Evolutionary conservation across 257 asterid genomes (phyloP), one percentile per base, ranked within the genome.

Genomic region (Capsicum pubescens): DNA sequence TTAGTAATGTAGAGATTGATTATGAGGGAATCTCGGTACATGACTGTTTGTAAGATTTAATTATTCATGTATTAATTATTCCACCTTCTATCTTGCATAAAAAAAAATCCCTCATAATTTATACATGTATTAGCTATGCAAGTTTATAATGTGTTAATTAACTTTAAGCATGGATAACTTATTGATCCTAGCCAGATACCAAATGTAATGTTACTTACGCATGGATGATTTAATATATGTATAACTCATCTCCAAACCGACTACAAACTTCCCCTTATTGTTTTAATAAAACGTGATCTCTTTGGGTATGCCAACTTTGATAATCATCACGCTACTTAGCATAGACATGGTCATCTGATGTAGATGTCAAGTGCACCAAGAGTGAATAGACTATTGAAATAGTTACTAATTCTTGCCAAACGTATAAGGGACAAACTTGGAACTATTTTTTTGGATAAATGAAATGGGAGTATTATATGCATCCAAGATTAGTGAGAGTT

Each of bases 401-500:
- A 50, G 61, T 19, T 19, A 74, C 8, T 48, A 0, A 35, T 72
- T 46, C 42, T 9, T 3, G n/a, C 19, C 81, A 50, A 50, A 19
- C 7, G 4, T 21, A 19, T 13, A 52, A 52, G 14, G 7, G 81
- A 76, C 63, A 52, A 76, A 50, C 14, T 76, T 52, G 5, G 48
- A 50, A 76, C 81, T 52, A 76, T 52, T 76, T 5, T 76, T 76
- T 76, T 4, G 21, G 81, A 76, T 74, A 52, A 52, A 19, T 12
- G 60, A 76, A 52, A 3, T 74, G 44, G 3, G 10, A 74, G 80
- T 21, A 48, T n/a, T 19, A 19, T 21, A 68, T 8, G 39, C 39
- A 52, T 52, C 44, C 26, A 52, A 21, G 48, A 76, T 26, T 76
- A 76, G 81, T 76, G 81, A 52, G 7, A 76, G 63, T 52, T 26